Conservation (phyloP, 148 eudicot genomes). For the Vaccinium corymbosum region DNA sequence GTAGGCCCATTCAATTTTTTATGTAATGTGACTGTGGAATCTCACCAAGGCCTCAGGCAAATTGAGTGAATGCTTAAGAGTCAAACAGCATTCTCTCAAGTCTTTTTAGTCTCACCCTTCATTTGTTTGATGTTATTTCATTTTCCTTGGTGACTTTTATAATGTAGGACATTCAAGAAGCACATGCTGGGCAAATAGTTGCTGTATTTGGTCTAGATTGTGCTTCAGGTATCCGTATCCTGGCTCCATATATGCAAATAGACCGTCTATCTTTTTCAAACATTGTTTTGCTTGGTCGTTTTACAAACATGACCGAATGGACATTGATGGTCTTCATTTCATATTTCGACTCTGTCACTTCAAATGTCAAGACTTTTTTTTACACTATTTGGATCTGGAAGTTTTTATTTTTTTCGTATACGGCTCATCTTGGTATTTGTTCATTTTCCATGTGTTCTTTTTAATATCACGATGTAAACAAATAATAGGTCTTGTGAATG, state of each 20-base stretch:
- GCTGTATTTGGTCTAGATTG: slow-evolving; percentile 94
- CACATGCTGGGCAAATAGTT: slow-evolving; percentile 98
- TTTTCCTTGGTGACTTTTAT: slow-evolving; percentile 10
- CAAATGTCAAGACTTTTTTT: too few relatives aligned
- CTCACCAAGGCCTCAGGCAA: not conserved
- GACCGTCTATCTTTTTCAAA: not conserved
- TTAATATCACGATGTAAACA: not conserved
- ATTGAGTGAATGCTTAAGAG: not conserved
- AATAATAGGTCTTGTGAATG: not conserved
- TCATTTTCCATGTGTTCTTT: not conserved
- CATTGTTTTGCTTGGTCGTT: not conserved
- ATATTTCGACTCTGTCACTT: not conserved
- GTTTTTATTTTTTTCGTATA: too few relatives aligned
- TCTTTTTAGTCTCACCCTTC: not conserved
- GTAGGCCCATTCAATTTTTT: slow-evolving; percentile 32
- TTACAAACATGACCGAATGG: not conserved
- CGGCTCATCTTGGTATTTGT: not conserved
- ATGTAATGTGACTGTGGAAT: not conserved
- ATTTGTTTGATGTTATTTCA: not conserved
- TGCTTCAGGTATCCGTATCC: slow-evolving; percentile 63
- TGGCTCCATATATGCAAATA: not conserved
- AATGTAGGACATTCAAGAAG: slow-evolving; percentile 90
- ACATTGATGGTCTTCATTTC: not conserved
- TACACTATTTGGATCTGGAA: not conserved
- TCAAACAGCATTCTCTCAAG: not conserved